phyloP scores from a whole-genome alignment of 148 eudicot genomes.

The Vaccinium macrocarpon region DNA sequence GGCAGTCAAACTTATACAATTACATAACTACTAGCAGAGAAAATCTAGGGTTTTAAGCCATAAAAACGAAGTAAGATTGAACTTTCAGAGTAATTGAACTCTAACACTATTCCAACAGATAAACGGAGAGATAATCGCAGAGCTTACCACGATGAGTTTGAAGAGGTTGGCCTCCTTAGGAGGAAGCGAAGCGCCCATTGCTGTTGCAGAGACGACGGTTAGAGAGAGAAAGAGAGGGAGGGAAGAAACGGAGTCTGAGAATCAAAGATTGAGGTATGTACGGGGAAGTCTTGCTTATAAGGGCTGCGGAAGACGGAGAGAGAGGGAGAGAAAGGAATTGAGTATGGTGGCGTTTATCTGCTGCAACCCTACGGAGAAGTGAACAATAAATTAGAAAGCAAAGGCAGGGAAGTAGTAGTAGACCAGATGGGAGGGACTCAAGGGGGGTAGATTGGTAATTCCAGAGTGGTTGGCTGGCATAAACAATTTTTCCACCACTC shows the following conservation, averaged over 20 bases:
- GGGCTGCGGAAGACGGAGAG: slow-evolving; percentile 22
- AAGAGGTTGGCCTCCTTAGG: slow-evolving; percentile 91
- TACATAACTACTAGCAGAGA: too few species aligned
- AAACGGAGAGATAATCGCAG: neutral
- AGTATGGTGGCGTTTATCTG: slow-evolving; percentile 66
- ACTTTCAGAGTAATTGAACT: too few species aligned
- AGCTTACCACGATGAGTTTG: slow-evolving; percentile 91
- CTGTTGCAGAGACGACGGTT: neutral
- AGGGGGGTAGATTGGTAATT: neutral
- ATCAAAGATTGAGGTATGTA: neutral
- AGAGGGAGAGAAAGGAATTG: slow-evolving; percentile 1
- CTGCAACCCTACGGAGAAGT: slow-evolving; percentile 74
- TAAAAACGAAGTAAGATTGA: too few species aligned
- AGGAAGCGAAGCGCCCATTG: slow-evolving; percentile 92
- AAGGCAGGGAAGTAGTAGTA: neutral
- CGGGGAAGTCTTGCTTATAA: neutral
- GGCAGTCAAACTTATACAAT: too few species aligned
- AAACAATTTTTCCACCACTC: neutral
- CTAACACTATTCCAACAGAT: too few species aligned
- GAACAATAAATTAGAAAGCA: neutral
- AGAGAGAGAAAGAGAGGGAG: slow-evolving; percentile 8
- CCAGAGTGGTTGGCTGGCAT: neutral
- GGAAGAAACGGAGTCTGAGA: slow-evolving; percentile 9
- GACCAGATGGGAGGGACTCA: neutral
- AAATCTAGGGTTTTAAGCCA: too few species aligned